Percentiles rank a stretch among this genome's conserved stretches.
Conservation (phyloP, 2,329 filamentous ascomycete species). For the Sporothrix dimorphospora region DNA sequence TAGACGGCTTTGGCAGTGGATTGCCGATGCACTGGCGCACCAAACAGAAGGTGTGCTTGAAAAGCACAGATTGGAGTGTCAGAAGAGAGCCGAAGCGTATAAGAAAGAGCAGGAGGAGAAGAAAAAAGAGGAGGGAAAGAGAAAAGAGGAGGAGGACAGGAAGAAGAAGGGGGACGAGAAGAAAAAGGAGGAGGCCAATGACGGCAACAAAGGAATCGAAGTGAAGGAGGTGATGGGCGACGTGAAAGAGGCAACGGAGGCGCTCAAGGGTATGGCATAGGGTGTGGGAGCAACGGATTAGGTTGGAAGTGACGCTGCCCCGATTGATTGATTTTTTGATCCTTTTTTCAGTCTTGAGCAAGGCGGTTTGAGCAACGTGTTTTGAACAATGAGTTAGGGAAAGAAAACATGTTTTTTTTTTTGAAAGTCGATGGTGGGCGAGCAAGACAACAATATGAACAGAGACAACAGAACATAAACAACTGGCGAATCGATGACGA, state of each 20-base stretch:
- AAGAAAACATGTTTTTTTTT: too few relatives aligned
- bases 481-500: not conserved
- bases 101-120: not conserved
- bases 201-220: not conserved
- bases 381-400: not conserved
- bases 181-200: too few relatives aligned
- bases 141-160: not conserved
- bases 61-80: not conserved
- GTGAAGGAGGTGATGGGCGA: too few relatives aligned
- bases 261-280: too few relatives aligned
- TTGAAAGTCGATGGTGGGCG: not conserved
- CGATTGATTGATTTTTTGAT: not conserved
- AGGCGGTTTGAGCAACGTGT: not conserved
- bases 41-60: not conserved
- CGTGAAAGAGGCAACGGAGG: too few relatives aligned
- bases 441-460: not conserved
- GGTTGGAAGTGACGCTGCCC: not conserved
- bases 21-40: not conserved
- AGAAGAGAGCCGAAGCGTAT: not conserved
- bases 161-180: not conserved
- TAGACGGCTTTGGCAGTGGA: too few relatives aligned
- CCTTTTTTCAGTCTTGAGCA: not conserved
- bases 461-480: not conserved
- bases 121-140: not conserved
- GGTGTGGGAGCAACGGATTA: not conserved